Conservation (phyloP, 495 filamentous ascomycete genomes). For the Hypoxylon intermedium region DNA sequence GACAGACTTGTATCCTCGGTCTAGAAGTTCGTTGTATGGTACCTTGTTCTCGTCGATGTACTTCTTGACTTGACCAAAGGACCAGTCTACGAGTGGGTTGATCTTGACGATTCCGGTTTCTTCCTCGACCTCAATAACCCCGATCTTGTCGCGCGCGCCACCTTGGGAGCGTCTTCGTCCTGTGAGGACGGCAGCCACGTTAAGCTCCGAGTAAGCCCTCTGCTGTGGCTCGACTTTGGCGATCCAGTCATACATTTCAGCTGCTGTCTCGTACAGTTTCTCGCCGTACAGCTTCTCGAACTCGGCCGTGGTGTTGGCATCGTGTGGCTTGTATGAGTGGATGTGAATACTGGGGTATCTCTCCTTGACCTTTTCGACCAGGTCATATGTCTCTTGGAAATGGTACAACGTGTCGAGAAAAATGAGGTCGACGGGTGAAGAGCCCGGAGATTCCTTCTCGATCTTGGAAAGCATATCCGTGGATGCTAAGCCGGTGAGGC, state of each 20-base stretch:
- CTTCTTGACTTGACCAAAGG: conserved; percentile 83
- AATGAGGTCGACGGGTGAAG: conserved; percentile 79
- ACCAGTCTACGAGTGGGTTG: conserved; percentile 98
- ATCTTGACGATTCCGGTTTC: conserved; percentile 88
- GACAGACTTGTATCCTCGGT: conserved; percentile 93
- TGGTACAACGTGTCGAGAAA: conserved; percentile 98
- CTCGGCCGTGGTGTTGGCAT: conserved; percentile 69
- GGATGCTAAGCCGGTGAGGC: conserved; percentile 90
- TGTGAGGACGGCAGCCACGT: conserved; percentile 93
- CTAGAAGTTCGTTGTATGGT: conserved; percentile 90
- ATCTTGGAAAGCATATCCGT: conserved; percentile 94
- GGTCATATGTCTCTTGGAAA: conserved; percentile 85
- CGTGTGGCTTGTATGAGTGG: conserved; percentile 87
- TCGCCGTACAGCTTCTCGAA: conserved; percentile 84
- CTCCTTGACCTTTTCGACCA: conserved; percentile 78
- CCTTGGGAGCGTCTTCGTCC: conserved; percentile 92
- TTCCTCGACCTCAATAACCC: conserved; percentile 91
- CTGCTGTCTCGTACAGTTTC: conserved; percentile 82
- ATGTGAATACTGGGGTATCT: conserved; percentile 79
- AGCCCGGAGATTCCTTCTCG: conserved; percentile 67
- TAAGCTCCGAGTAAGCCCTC: conserved; percentile 85
- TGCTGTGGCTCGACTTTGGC: conserved; percentile 98
- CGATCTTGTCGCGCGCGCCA: conserved; percentile 85
- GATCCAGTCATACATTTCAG: conserved; percentile 92
- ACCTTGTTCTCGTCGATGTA: conserved; percentile 87